Evolutionary conservation across 768 basidiomycete species (phyloP), one percentile per base, ranked within the genome.

Genomic region (Tricholoma sp.): DNA sequence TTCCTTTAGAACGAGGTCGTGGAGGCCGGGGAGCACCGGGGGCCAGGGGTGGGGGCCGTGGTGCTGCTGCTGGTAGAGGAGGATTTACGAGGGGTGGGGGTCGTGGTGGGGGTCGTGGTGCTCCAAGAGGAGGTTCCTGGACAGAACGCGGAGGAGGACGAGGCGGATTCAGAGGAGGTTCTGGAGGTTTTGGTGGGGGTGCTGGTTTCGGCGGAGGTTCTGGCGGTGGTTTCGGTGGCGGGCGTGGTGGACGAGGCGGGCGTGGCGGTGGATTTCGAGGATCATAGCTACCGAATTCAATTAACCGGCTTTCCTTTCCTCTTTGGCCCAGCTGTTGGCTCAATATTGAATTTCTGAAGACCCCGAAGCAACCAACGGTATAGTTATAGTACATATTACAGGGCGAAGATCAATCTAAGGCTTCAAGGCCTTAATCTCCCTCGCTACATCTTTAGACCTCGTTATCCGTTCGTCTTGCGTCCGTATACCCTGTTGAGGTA

Each of bases 361-460:
- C 12, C 18, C 8, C 24, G 52, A 36, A 54, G 41, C 13, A 45
- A 39, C 11, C 18, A 20, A 39, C 41, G 29, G 20, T 55, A 48
- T 29, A n/a, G 34, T 28, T 33, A n/a, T 20, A 9, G n/a, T 24
- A 24, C 20, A 20, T 17, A 56, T 29, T 31, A 33, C 6, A 37
- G 20, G 8, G 29, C 10, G 4, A 11, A 53, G 28, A 32, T 47
- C 41, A 20, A 29, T 6, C 31, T 66, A 83, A 34, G 72, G 66
- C 59, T 77, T 81, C 58, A 84, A 57, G 6, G 74, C 68, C 57
- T 81, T 85, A 31, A 84, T 71, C 57, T 86, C 82, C 34, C 66
- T 68, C 6, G 74, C 72, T 5, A 79, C 79, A 8, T 63, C 63
- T 61, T 75, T 76, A 2, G 81, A 70, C 53, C 77, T 70, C 53